A percentile compares a stretch with the other conserved stretches of the same genome.
phyloP scores from a whole-genome alignment of 441 rosid genomes.

The Gossypium schwendimanii region DNA sequence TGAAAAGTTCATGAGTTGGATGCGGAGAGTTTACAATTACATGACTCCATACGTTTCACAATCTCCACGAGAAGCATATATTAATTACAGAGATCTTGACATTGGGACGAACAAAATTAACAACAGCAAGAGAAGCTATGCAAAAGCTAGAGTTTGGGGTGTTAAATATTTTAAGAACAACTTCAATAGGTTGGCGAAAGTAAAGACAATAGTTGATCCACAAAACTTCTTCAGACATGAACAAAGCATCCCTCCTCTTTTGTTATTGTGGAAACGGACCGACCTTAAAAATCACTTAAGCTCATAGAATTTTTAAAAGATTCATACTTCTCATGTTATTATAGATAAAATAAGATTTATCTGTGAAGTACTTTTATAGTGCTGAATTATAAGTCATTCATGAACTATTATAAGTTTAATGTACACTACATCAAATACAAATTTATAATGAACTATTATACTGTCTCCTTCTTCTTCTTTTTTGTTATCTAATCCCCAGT shows the following conservation, averaged over 20 bases:
- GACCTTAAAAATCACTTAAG: too few relatives aligned
- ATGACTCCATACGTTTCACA: conserved; percentile 23
- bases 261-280: not conserved
- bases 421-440: not conserved
- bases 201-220: conserved; percentile 32
- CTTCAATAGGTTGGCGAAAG: conserved; percentile 25
- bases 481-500: too few relatives aligned
- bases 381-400: too few relatives aligned
- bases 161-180: conserved; percentile 25
- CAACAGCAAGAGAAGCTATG: conserved; percentile 10
- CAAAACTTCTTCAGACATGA: conserved; percentile 39
- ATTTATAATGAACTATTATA: not conserved
- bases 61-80: conserved; percentile 44
- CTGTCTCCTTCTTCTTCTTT: not conserved
- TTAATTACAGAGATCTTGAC: conserved; percentile 16
- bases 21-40: conserved; percentile 25
- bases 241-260: conserved; percentile 39
- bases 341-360: too few relatives aligned
- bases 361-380: too few relatives aligned
- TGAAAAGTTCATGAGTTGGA: conserved; percentile 29
- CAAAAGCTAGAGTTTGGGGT: conserved; percentile 24
- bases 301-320: too few relatives aligned
- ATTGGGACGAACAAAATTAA: conserved; percentile 17
- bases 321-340: too few relatives aligned
- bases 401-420: too few relatives aligned